Evolutionary conservation across 2,329 filamentous ascomycete species (phyloP).

Genomic region (Aspergillus phoenicis): DNA sequence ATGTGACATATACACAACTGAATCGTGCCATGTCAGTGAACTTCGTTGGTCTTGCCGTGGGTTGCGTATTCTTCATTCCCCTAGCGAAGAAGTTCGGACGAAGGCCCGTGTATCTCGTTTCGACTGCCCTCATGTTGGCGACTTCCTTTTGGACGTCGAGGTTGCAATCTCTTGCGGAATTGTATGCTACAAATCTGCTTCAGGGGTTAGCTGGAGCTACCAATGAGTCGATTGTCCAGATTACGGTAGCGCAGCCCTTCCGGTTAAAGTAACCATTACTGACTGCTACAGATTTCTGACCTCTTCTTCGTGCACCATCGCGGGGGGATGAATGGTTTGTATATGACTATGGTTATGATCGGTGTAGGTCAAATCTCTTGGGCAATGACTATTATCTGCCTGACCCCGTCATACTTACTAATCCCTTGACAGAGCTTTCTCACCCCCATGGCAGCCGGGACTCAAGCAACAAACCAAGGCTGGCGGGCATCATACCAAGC

Average conservation of each 20-base stretch:
- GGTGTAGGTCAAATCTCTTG: conserved; percentile 37
- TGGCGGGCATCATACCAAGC: conserved; percentile 43
- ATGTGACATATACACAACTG: conserved; percentile 44
- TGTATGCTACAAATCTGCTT: conserved; percentile 49
- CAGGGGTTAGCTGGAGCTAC: conserved; percentile 43
- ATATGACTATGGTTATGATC: conserved; percentile 46
- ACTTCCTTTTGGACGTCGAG: conserved; percentile 47
- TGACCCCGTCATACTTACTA: background rate
- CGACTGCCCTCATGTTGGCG: conserved; percentile 42
- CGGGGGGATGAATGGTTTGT: conserved; percentile 55
- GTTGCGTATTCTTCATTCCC: conserved; percentile 51
- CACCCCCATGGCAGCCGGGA: conserved; percentile 38
- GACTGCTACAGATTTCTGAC: conserved; percentile 43
- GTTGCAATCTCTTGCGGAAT: conserved; percentile 45
- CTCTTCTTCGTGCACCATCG: conserved; percentile 55
- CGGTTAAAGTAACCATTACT: background rate
- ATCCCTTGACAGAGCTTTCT: conserved; percentile 30
- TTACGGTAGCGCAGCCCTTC: conserved; percentile 39
- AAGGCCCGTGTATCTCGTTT: conserved; percentile 50
- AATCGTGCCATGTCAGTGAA: conserved; percentile 52
- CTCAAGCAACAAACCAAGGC: conserved; percentile 35
- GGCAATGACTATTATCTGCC: background rate
- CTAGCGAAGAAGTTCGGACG: conserved; percentile 46
- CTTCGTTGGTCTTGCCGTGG: conserved; percentile 48
- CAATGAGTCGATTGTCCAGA: conserved; percentile 45